Evolutionary conservation across 495 filamentous ascomycete genomes (phyloP).

Genomic region (Podospora conica): DNA sequence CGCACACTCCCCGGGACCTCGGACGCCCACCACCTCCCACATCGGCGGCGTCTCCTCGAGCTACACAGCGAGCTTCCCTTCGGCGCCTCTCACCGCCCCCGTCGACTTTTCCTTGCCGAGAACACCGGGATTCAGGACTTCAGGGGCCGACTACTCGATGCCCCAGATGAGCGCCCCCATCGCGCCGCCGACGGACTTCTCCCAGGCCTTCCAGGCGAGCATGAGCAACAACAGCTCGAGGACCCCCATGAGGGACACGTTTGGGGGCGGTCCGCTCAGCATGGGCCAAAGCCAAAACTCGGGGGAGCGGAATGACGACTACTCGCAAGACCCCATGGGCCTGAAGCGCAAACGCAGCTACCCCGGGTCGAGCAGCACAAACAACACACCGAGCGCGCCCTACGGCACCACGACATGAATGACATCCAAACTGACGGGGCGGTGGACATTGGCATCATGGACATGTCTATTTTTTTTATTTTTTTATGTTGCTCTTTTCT

Average conservation of each 20-base stretch:
- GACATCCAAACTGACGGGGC: not conserved
- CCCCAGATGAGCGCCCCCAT: slow-evolving; percentile 52
- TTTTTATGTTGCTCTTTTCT: not conserved
- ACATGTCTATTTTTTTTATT: not conserved
- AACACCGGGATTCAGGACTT: slow-evolving; percentile 35
- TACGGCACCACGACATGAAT: slow-evolving; percentile 25
- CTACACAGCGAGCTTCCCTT: slow-evolving; percentile 47
- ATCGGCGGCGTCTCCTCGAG: slow-evolving; percentile 35
- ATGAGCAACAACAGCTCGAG: slow-evolving; percentile 36
- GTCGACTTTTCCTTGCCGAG: slow-evolving; percentile 48
- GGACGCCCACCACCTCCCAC: slow-evolving; percentile 34
- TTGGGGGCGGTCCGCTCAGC: slow-evolving; percentile 33
- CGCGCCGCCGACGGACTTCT: slow-evolving; percentile 47
- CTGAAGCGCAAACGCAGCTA: slow-evolving; percentile 50
- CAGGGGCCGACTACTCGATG: slow-evolving; percentile 46
- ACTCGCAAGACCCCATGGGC: slow-evolving; percentile 35
- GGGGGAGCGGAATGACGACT: slow-evolving; percentile 32
- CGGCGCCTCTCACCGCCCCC: slow-evolving; percentile 48
- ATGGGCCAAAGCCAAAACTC: slow-evolving; percentile 33
- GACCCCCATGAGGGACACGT: slow-evolving; percentile 41
- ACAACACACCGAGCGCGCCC: slow-evolving; percentile 15
- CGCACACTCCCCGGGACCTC: slow-evolving; percentile 34
- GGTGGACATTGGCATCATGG: not conserved
- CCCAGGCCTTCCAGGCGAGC: slow-evolving; percentile 43
- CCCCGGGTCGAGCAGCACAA: slow-evolving; percentile 17